Base-by-base conservation (phyloP, 805 yeast species). In the Zygoascus ofunaensis region DNA sequence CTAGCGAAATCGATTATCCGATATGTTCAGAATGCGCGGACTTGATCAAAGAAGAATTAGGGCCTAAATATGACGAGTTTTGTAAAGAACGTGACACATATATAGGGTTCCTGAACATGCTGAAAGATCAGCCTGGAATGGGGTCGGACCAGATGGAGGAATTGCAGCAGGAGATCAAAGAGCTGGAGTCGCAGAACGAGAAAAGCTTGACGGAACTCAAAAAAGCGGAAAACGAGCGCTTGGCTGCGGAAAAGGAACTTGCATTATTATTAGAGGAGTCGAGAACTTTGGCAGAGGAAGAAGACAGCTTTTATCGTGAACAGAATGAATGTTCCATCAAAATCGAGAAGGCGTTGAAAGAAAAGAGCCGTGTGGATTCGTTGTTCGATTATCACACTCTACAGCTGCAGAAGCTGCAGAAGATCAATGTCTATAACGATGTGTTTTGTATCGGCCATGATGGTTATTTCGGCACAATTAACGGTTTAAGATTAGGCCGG, bases 1-100 rank as follows among this genome's bases (percentile, higher is more conserved):
- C 82, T 49, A 80, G 81, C 42, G 87, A 81, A 48, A 72, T 90
- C 14, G 94, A 86, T 50, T 79, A 78, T 56, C 98, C 98, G 0
- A 77, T 92, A 14, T 90, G 97, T 55, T 71, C 72, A 20, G 97
- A 89, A 37, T 92, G 98, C 61, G 82, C 92, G 4, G 76, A 72
- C 36, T 59, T 72, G 18, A 62, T 90, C 21, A 67, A 82, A 8
- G 78, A 75, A 7, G 80, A 79, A 45, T 70, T 87, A 60, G 81
- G 79, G 55, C 60, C 66, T 10, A 80, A 80, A 52, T 83, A 83
- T 59, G 90, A 83, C 48, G 83, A 77, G 44, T 74, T 80, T 4
- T 75, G 82, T 17, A 72, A 72, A 49, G 96, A 90, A 55, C 78
- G 90, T 50, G 95, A 87, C 41, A 73, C 76, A 1, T 92, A 87